Evolutionary conservation across 495 filamentous ascomycete genomes (phyloP), one percentile per base, ranked within the genome.

Genomic region (Cenococcum geophilum): DNA sequence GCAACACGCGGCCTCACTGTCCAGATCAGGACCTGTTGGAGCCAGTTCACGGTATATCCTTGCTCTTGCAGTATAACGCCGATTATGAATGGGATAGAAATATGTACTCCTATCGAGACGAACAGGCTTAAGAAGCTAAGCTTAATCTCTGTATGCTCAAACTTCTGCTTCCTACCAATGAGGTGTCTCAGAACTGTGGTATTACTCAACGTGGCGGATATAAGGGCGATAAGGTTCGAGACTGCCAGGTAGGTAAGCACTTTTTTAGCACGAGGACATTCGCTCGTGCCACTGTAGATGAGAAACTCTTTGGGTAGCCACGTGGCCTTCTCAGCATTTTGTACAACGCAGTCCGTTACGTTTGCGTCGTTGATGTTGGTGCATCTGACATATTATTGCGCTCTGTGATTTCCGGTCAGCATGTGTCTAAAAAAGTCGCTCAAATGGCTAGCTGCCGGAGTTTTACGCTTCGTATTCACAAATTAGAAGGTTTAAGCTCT

Each of bases 1-100:
- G 58, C 58, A 25, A 50, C 49, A 18, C 58, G 58, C 16, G 58
- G 58, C 8, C 58, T 11, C 8, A 60, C 49, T 10, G 58, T 60
- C 58, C 58, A 60, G 58, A 60, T 36, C 12, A 60, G 25, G 58
- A 60, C 58, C 23, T 60, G 58, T 20, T 60, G 58, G 27, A 60
- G 18, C 58, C 58, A 60, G 21, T 60, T 60, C 20, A 60, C 45
- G n/a, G 58, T 60, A 27, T 60, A 60, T 11, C 58, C 58, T 27
- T 60, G 58, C 32, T 60, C 54, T 18, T 60, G 25, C 27, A 60
- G 27, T 35, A 60, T 36, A 51, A 60, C 36, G 48, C 58, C 58
- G 25, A 60, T 60, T 47, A 60, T 60, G 58, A 60, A 60, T 23
- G 58, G 58, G 16, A 60, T 60, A 16, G 48, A 37, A 16, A 60